Evolutionary conservation across 495 filamentous ascomycete species (phyloP), one percentile per base, ranked within the genome.

Genomic region (Xylaria bambusicola): DNA sequence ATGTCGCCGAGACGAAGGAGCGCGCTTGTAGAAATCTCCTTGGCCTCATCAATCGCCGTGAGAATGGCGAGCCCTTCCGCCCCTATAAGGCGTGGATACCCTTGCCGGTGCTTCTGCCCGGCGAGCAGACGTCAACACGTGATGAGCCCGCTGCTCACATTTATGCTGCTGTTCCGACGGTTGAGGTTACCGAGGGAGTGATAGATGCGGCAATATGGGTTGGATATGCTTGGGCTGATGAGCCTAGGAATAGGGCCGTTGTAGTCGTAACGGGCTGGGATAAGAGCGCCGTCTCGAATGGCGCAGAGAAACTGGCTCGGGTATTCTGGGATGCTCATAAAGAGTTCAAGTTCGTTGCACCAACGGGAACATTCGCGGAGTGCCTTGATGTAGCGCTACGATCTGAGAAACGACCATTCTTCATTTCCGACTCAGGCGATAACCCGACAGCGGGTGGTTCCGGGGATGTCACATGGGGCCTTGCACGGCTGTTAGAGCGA

Each of bases 171-270:
- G 70, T 85, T 4, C 75, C 80, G 6, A 64, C 61, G 8, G 74
- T 83, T 6, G 80, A 80, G 60, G 66, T 69, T 1, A 52, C 54
- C 8, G 60, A 71, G 0, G 77, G 73, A 2, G 67, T 84, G 1
- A 64, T 84, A 15, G 82, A 85, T 66, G 82, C 80, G 1, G 79
- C 79, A 0, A 77, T 85, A 13, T 85, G 82, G 82, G 80, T 85
- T 10, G 82, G 82, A 1, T 85, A 85, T 64, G 77, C 81, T 3
- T 85, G 82, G 82, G 82, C 82, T 5, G 82, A 85, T 58, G 82
- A 84, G 60, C 79, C 78, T 20, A 76, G 82, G 24, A 84, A 84
- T 47, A 74, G 79, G 12, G 82, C 80, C 0, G 78, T 66, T 4
- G 74, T 84, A 6, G 74, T 83, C 6, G 81, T 80, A 2, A 84